phyloP scores from a whole-genome alignment of 352 stramenopile species.

The Globisporangium recalcitrans region DNA sequence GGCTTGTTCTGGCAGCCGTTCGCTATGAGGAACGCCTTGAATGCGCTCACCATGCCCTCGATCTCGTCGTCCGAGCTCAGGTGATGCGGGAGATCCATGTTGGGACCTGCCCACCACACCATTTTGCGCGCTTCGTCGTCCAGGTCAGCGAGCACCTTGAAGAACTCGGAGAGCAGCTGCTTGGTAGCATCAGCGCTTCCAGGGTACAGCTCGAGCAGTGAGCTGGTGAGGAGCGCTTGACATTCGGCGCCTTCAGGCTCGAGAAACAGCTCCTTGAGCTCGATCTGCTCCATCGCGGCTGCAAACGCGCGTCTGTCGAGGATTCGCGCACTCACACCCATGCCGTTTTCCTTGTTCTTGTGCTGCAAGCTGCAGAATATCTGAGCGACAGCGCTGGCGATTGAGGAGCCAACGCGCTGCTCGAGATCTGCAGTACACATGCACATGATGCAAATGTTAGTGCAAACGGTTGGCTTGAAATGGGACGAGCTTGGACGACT shows the following conservation, averaged over 20 bases:
- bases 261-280: constrained; percentile 15
- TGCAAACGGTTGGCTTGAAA: not conserved
- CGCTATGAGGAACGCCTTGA: constrained; percentile 30
- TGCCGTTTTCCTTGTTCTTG: constrained; percentile 21
- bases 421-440: constrained; percentile 34
- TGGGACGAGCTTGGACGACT: not conserved
- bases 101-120: constrained; percentile 49
- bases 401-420: constrained; percentile 18
- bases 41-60: constrained; percentile 26
- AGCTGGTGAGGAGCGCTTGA: constrained; percentile 3
- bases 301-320: constrained; percentile 30
- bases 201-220: constrained; percentile 29
- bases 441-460: not conserved
- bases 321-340: constrained; percentile 23
- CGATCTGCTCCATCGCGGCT: constrained; percentile 29
- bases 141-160: constrained; percentile 17
- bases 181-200: constrained; percentile 5
- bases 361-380: constrained; percentile 43
- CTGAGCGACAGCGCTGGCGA: constrained; percentile 22
- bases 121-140: constrained; percentile 21
- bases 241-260: not conserved
- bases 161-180: constrained; percentile 23
- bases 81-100: constrained; percentile 67
- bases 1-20: constrained; percentile 20
- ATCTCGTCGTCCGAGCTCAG: constrained; percentile 56